Evolutionary conservation across 179 eudicot genomes (phyloP), one percentile per base, ranked within the genome.

Genomic region (Monotropa hypopitys): DNA sequence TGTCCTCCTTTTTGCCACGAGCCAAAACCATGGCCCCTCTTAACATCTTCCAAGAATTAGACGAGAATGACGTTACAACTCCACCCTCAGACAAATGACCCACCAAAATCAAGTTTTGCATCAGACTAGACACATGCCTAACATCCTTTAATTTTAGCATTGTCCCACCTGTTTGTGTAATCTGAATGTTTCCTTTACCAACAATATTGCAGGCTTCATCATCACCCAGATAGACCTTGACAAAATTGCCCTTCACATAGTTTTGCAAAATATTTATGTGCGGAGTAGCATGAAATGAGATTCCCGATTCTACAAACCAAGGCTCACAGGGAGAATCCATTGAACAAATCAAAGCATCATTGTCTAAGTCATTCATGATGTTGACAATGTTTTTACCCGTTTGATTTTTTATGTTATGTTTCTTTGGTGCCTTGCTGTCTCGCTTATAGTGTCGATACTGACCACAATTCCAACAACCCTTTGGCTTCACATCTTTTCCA

Each of bases 391-490:
- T 18, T 1, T 56, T 33, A 57, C 49, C 77, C 3, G 16, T 9
- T 7, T 67, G 32, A 9, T n/a, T n/a, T n/a, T n/a, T n/a, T n/a
- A n/a, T n/a, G n/a, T n/a, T n/a, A n/a, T n/a, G n/a, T n/a, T 67
- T 50, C 66, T 73, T n/a, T 70, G 10, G 30, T n/a, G 73, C 77
- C 12, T 51, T 53, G 21, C 75, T 42, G 4, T 74, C 73, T 8
- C n/a, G 15, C 8, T 18, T 79, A 0, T 18, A 0, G 23, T 73
- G 63, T 20, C 66, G 45, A 1, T 20, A 23, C 7, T 45, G 51
- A 16, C 45, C 45, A 30, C 38, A 79, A 26, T 18, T 9, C 61
- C 23, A 74, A 8, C 59, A 79, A 12, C 47, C 71, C 3, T 38
- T 12, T 33, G 15, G 16, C 28, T 61, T 62, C 4, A 11, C 28